These are phyloP conservation scores for Schwanniomyces vanrijiae DNA, from an alignment of 805 yeast species.

Conservation along the genomic window DNA sequence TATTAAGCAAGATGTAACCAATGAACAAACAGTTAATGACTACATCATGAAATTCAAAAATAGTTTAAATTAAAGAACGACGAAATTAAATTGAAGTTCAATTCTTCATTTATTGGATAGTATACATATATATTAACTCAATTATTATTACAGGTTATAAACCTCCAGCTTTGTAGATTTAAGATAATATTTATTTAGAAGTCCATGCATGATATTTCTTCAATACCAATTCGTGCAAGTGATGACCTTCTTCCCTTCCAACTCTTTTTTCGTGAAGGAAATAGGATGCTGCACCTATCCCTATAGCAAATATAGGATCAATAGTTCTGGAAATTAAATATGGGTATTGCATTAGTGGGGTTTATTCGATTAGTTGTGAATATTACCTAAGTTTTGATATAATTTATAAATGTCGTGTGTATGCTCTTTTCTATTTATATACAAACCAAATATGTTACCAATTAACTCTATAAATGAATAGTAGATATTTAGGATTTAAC, in stretches of 20 bases:
- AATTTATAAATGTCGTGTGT: background rate
- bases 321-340: constrained; percentile 51
- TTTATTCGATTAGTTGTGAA: background rate
- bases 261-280: constrained; percentile 61
- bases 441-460: background rate
- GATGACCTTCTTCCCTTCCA: constrained; percentile 59
- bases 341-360: constrained; percentile 35
- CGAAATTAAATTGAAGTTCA: background rate
- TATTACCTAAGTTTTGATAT: background rate
- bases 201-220: constrained; percentile 18
- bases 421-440: background rate
- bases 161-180: background rate
- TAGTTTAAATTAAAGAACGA: background rate
- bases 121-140: background rate
- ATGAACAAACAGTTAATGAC: constrained; percentile 22
- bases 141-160: background rate
- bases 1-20: constrained; percentile 31
- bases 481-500: background rate
- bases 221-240: constrained; percentile 50
- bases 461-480: background rate
- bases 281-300: constrained; percentile 63
- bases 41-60: constrained; percentile 16
- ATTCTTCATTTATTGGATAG: constrained; percentile 1
- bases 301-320: constrained; percentile 66
- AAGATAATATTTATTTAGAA: background rate